Evolutionary conservation across 106 monocot species (phyloP), one percentile per base, ranked within the genome.

Genomic region (Dactylorhiza incarnata): DNA sequence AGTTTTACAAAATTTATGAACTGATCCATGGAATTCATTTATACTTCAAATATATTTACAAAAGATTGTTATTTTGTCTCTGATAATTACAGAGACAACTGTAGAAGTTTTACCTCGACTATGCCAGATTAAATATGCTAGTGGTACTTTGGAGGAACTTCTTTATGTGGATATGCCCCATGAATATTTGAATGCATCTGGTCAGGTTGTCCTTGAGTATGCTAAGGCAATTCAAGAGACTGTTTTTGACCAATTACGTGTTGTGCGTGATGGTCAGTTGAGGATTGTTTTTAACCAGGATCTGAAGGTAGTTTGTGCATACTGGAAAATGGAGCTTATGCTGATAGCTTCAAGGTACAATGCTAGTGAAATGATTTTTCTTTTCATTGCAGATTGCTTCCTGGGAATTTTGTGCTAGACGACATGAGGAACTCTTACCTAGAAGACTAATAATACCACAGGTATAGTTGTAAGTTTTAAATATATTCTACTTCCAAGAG

Each of bases 181-280:
- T 10, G 93, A 93, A 78, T 90, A 87, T 56, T 92, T 86, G 56
- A 96, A 90, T 84, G 68, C 87, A 37, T 90, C 89, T 43, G 95
- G 95, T 49, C 95, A 93, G 77, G 89, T 96, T 87, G 90, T 96
- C 26, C 89, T 96, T 23, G 95, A 96, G 74, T 96, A 96, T 83
- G 85, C 86, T 51, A 96, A 96, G 74, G 95, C 93, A 73, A 87
- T 93, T 69, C 93, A 96, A 68, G 92, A 93, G 71, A 96, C 93
- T 83, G 90, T 93, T 1, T 96, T 93, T 83, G 90, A 91, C 55
- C 93, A 90, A 72, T 76, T 96, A 29, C 92, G 90, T 15, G 95
- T 53, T 9, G 52, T 96, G 47, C 88, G 90, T 73, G 93, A 93
- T 75, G 92, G 95, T 26, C 95, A 96, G 45, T 77, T 96, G 29